Percentiles rank a stretch among this genome's conserved stretches.
phyloP scores from a whole-genome alignment of 768 basidiomycete genomes.

The Lactarius indigo region DNA sequence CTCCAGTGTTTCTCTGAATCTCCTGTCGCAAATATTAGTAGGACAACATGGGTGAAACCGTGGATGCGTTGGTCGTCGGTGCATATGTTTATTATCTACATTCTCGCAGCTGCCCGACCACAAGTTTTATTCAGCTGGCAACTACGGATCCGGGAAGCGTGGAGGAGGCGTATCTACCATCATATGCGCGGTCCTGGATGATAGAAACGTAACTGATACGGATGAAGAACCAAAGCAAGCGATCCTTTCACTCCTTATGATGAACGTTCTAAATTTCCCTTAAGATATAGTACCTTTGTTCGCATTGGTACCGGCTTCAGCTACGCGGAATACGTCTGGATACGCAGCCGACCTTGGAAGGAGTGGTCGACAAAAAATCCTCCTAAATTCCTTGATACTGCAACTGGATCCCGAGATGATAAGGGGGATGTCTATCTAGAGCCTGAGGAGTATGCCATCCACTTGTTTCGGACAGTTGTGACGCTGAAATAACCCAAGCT shows the following conservation, averaged over 20 bases:
- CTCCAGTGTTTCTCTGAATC: neutral
- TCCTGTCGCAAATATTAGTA: constrained; percentile 29
- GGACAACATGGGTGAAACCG: constrained; percentile 91
- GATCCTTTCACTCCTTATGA: neutral
- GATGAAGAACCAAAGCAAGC: constrained; percentile 64
- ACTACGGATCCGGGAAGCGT: constrained; percentile 83
- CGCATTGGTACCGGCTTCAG: constrained; percentile 89
- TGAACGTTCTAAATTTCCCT: neutral
- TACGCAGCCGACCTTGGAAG: constrained; percentile 81
- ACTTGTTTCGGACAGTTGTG: neutral
- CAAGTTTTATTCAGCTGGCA: constrained; percentile 53
- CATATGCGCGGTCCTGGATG: constrained; percentile 85
- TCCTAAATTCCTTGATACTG: constrained; percentile 63
- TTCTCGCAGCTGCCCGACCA: neutral
- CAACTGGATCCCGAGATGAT: constrained; percentile 64
- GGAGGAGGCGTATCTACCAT: constrained; percentile 88
- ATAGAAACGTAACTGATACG: constrained; percentile 50
- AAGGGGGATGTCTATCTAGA: constrained; percentile 90
- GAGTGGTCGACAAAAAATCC: constrained; percentile 68
- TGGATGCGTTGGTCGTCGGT: constrained; percentile 91
- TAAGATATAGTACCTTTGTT: constrained; percentile 81
- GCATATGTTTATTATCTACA: constrained; percentile 29
- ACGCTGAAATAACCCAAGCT: constrained; percentile 45
- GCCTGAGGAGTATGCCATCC: constrained; percentile 68
- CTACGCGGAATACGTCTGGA: constrained; percentile 82